Base-by-base conservation (phyloP, 768 basidiomycete species). In the Panaeolus cyanescens region DNA sequence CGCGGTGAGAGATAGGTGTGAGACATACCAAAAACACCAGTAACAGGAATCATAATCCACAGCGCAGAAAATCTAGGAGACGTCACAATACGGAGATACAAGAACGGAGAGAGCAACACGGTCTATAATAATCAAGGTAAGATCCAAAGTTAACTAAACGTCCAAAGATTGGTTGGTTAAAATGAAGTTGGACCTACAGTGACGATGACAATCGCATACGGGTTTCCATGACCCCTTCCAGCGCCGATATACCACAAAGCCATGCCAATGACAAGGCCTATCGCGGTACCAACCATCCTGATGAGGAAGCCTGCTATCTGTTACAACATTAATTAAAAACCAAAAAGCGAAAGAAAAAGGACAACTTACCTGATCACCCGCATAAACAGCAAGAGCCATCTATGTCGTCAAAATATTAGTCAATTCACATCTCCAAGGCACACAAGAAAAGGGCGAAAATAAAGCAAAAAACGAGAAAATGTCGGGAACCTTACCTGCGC, bases 161-260 rank as follows among this genome's bases (percentile, higher is more conserved):
- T 10, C 31, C 45, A 15, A 32, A 20, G 33, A 42, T 42, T 7
- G 20, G 50, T 25, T n/a, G 17, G 25, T 7, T 7, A 34, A 34
- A 34, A 34, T 7, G 2, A 12, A 25, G 15, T 13, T 17, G 12
- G 9, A 68, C 75, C 61, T 32, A 78, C 79, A 22, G 77, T 72
- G n/a, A 76, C 79, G 15, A 80, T 66, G 37, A 79, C 79, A 6
- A 80, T 63, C 30, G 78, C 79, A 60, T 79, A 80, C 15, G 78
- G 74, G 50, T 79, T 80, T 25, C 79, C 80, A 33, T 67, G 57
- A 6, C 73, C 75, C 31, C 57, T 55, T 6, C 79, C 79, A 19
- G 79, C 71, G 5, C 77, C 76, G 9, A 81, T 79, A 59, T 81
- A 81, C 80, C 80, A 81, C 10, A 74, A 71, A 5, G 68, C 76